Evolutionary conservation across 805 yeast species (phyloP), one percentile per base, ranked within the genome.

Genomic region (Myxozyma vanderwaltii): DNA sequence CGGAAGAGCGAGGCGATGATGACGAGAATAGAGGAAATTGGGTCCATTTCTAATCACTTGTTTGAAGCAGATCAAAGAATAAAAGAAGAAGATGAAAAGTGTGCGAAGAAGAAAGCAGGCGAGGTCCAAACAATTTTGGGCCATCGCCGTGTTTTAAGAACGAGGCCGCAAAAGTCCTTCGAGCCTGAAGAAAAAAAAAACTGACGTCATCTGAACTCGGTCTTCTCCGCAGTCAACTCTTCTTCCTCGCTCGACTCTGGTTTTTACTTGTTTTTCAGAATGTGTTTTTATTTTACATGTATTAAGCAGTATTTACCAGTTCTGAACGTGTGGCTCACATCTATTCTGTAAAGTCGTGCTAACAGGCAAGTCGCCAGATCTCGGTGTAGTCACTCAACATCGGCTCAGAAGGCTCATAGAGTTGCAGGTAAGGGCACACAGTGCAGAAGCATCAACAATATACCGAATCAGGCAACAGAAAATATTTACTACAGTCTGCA

Each of bases 1-100:
- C 64, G 23, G 51, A 61, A 58, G 29, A 61, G 45, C n/a, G 64
- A 47, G 27, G 57, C 59, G 31, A 61, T 40, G 44, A 61, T 54
- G 21, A 61, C 64, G 54, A 61, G 47, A 45, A 61, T 35, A 7
- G 63, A 61, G 13, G 63, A 58, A 17, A 50, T 23, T 13, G 64
- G 57, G 31, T 61, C 64, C 64, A 61, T 61, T 38, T 4, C 19
- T 24, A 26, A 5, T n/a, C 26, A 29, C 21, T 38, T 12, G 45
- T 1, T 6, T 3, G n/a, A 52, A 17, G 26, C 27, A 19, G 40
- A 4, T 5, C 10, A 12, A 5, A 33, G 36, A 44, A 15, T n/a
- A 26, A n/a, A 26, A 24, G 33, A 31, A 15, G 33, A 10, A 15
- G 49, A 33, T 17, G n/a, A 6, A 35, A 27, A n/a, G 45, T 19